Evolutionary conservation across 371 early-diverging fungal species (phyloP).

Genomic region (Thermomucor indicae-seudaticae): DNA sequence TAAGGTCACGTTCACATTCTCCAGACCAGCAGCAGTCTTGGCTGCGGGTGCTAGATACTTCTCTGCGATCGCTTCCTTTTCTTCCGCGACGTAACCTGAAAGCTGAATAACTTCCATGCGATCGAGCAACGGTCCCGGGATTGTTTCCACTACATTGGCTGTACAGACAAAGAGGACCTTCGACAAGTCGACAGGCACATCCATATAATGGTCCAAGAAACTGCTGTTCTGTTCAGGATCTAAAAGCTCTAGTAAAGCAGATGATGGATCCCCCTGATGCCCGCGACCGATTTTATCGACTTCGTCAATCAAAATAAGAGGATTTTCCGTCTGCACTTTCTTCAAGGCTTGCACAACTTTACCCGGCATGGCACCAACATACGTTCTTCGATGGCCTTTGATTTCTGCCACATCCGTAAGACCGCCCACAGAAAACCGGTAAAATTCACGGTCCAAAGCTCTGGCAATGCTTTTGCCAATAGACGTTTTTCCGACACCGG

Average conservation of each 20-base stretch:
- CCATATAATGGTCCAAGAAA: constrained; percentile 98
- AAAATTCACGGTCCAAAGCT: constrained; percentile 91
- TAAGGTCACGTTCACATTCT: constrained; percentile 64
- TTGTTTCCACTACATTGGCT: constrained; percentile 94
- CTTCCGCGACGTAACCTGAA: constrained; percentile 94
- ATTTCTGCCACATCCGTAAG: constrained; percentile 96
- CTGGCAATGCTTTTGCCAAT: constrained; percentile 96
- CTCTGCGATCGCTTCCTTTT: constrained; percentile 91
- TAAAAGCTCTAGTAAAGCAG: constrained; percentile 91
- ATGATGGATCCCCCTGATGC: constrained; percentile 94
- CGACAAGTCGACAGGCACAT: constrained; percentile 94
- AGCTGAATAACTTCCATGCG: constrained; percentile 96
- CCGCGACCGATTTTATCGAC: constrained; percentile 96
- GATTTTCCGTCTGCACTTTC: constrained; percentile 95
- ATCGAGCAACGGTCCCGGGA: constrained; percentile 94
- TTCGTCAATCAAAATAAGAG: constrained; percentile 95
- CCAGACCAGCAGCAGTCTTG: constrained; percentile 74
- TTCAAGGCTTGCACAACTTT: constrained; percentile 96
- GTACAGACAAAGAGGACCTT: constrained; percentile 97
- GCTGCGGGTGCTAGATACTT: constrained; percentile 85
- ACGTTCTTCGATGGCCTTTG: constrained; percentile 97
- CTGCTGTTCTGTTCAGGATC: constrained; percentile 96
- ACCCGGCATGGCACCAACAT: constrained; percentile 99
- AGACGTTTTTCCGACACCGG: constrained; percentile 97
- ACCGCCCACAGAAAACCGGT: constrained; percentile 95